Percentiles rank a stretch among this genome's conserved stretches.
Conservation (phyloP, 2,329 filamentous ascomycete genomes). For the Fusarium mangiferae region DNA sequence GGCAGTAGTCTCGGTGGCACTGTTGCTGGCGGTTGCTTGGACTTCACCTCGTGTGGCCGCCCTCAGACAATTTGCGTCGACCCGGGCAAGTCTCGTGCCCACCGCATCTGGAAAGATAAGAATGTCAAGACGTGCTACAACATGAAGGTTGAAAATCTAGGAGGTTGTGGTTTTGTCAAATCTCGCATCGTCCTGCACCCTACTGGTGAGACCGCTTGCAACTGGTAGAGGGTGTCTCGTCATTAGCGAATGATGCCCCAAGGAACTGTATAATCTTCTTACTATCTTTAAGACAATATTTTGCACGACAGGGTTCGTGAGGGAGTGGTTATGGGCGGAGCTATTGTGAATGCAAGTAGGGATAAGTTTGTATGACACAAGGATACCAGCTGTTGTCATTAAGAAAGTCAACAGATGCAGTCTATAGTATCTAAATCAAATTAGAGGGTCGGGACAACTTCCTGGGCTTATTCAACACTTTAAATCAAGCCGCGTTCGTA, state of each 20-base stretch:
- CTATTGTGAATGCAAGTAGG: no score
- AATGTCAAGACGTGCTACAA: neutral
- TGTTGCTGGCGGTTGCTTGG: neutral
- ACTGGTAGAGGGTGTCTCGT: neutral
- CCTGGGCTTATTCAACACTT: no score
- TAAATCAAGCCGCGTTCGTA: no score
- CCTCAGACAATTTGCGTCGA: neutral
- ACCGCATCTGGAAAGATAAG: neutral
- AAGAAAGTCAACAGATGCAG: no score
- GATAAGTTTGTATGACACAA: no score
- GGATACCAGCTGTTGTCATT: no score
- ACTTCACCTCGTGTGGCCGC: neutral
- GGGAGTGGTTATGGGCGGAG: no score
- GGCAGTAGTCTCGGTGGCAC: neutral
- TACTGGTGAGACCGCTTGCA: neutral
- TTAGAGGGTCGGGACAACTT: no score
- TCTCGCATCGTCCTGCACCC: neutral
- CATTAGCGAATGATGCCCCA: neutral
- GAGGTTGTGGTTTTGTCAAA: neutral
- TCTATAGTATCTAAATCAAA: no score
- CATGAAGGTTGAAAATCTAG: neutral
- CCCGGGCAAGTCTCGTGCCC: neutral
- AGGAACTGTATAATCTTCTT: neutral
- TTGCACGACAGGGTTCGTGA: neutral
- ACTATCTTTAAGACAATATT: neutral